Conservation (phyloP, 805 yeast species). For the Spathaspora gorwiae region DNA sequence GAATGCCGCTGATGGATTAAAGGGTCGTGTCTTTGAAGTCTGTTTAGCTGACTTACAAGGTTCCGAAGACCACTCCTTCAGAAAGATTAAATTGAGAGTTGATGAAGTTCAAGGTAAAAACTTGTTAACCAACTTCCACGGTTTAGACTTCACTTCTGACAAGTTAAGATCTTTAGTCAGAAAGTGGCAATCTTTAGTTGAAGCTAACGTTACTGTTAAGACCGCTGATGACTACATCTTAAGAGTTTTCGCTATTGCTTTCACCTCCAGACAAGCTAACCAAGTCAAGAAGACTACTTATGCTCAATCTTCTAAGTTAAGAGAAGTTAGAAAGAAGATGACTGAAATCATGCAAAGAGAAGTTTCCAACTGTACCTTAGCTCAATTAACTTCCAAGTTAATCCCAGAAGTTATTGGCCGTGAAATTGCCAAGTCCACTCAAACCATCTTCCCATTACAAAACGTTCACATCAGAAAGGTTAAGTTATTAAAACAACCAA, state of each 20-base stretch:
- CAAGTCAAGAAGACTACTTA: constrained; percentile 97
- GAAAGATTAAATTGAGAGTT: constrained; percentile 95
- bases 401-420: constrained; percentile 98
- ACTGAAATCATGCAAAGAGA: constrained; percentile 94
- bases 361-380: constrained; percentile 89
- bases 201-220: constrained; percentile 97
- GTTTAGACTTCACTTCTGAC: constrained; percentile 96
- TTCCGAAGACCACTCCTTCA: constrained; percentile 97
- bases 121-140: constrained; percentile 99
- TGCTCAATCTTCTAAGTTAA: constrained; percentile 96
- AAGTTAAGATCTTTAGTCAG: constrained; percentile 96
- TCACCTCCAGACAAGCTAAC: constrained; percentile 96
- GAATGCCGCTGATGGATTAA: constrained; percentile 96
- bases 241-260: constrained; percentile 95
- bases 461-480: constrained; percentile 99
- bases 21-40: constrained; percentile 96
- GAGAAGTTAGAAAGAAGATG: constrained; percentile 97
- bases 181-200: constrained; percentile 98
- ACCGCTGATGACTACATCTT: constrained; percentile 96
- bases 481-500: constrained; percentile 97
- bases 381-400: constrained; percentile 95
- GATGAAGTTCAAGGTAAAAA: constrained; percentile 99
- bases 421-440: constrained; percentile 95
- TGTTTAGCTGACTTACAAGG: constrained; percentile 97
- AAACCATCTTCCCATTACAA: constrained; percentile 94